These are phyloP conservation scores for Gypsophila paniculata DNA, from an alignment of 179 eudicot species.

Conservation along the genomic window DNA sequence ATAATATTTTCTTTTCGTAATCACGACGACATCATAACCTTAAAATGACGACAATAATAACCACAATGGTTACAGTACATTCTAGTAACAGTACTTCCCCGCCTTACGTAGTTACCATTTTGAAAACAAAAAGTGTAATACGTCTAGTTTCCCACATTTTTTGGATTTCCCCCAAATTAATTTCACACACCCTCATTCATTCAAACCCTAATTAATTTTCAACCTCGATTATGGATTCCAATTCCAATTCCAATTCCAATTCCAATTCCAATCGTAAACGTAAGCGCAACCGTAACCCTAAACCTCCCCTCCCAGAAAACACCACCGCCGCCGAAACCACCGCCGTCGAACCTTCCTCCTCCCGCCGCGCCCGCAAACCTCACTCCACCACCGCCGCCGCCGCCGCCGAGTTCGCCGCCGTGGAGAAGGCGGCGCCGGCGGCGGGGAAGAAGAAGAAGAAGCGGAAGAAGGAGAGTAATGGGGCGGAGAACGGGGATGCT, in stretches of 20 bases:
- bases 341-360: conserved; percentile 21
- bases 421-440: neutral
- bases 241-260: neutral
- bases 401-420: neutral
- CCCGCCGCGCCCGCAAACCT: conserved; percentile 29
- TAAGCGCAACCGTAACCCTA: conserved; percentile 52
- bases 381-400: neutral
- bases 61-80: too few species aligned
- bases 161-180: too few species aligned
- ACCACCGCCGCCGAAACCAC: conserved; percentile 25
- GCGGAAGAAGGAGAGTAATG: too few species aligned
- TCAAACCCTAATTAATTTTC: neutral
- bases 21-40: too few species aligned
- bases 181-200: neutral
- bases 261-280: conserved; percentile 31
- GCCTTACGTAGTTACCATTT: too few species aligned
- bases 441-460: neutral
- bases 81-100: too few species aligned
- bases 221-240: conserved; percentile 20
- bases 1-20: too few species aligned
- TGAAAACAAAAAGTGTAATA: too few species aligned
- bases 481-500: neutral
- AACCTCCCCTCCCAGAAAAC: conserved; percentile 33
- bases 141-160: too few species aligned
- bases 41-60: too few species aligned